Evolutionary conservation across 192 early-diverging fungal genomes (phyloP).

Genomic region (Gigaspora rosea): DNA sequence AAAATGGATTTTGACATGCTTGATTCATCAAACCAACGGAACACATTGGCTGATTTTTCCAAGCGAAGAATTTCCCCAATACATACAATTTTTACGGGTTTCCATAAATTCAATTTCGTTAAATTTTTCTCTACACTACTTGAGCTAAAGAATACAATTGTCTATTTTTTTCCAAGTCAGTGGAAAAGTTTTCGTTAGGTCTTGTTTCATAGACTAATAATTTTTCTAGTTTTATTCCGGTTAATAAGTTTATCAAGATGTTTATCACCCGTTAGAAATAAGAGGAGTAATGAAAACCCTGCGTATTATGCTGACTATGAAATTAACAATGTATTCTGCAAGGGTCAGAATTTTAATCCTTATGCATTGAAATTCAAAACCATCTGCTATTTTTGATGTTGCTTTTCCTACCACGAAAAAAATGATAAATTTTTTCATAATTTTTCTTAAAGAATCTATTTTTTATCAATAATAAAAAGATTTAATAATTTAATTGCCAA

Average conservation of each 20-base stretch:
- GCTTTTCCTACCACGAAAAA: slow-evolving; percentile 48
- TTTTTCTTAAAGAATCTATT: neutral
- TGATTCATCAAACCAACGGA: no score
- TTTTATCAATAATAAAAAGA: no score
- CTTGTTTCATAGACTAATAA: slow-evolving; percentile 47
- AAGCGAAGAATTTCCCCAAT: slow-evolving; percentile 46
- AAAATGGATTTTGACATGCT: no score
- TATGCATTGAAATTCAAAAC: slow-evolving; percentile 16
- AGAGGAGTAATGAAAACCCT: neutral
- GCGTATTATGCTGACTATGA: neutral
- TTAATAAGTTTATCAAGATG: slow-evolving; percentile 44
- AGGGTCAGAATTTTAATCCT: slow-evolving; percentile 41
- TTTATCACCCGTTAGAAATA: slow-evolving; percentile 61
- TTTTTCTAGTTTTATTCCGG: slow-evolving; percentile 38
- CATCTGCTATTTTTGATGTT: slow-evolving; percentile 37
- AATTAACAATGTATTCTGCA: slow-evolving; percentile 36
- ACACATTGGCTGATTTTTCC: no score
- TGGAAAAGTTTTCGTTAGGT: slow-evolving; percentile 24
- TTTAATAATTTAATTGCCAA: no score
- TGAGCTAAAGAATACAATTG: slow-evolving; percentile 60
- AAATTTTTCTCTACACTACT: slow-evolving; percentile 48
- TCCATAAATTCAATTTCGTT: neutral
- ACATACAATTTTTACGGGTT: slow-evolving; percentile 35
- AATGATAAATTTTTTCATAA: slow-evolving; percentile 41
- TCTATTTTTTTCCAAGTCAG: slow-evolving; percentile 3